These are phyloP conservation scores for Planoprotostelium fungivorum DNA, from an alignment of 78 protist genomes.

Conservation along the genomic window DNA sequence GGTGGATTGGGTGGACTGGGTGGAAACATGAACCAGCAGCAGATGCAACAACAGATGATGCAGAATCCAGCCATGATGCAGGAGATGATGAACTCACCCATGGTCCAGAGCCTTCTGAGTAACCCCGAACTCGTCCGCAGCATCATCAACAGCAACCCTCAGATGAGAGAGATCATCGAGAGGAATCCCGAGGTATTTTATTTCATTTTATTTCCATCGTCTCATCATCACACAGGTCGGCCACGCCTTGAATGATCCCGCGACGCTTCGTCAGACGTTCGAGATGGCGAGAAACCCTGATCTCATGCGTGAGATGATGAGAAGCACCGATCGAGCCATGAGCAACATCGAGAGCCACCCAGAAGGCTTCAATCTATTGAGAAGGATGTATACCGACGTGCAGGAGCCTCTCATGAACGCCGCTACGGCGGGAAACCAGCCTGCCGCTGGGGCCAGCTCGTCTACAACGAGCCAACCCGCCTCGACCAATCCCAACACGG, in stretches of 20 bases:
- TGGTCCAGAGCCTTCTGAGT: constrained; percentile 54
- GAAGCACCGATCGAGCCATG: constrained; percentile 82
- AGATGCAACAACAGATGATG: constrained; percentile 25
- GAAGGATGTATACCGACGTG: constrained; percentile 75
- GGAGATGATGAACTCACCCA: constrained; percentile 65
- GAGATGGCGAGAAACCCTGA: constrained; percentile 84
- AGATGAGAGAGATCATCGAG: constrained; percentile 73
- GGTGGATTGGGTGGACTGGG: constrained; percentile 15
- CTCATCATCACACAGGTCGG: neutral
- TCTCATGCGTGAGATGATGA: constrained; percentile 85
- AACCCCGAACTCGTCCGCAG: constrained; percentile 74
- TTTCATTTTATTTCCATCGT: neutral
- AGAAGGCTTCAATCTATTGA: constrained; percentile 75
- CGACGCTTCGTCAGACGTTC: constrained; percentile 62
- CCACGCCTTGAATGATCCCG: neutral
- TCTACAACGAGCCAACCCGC: constrained; percentile 48
- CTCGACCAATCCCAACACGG: constrained; percentile 54
- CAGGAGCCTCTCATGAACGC: constrained; percentile 78
- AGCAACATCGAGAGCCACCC: constrained; percentile 81
- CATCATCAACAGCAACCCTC: constrained; percentile 77
- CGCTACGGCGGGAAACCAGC: neutral
- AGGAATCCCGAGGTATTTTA: constrained; percentile 85
- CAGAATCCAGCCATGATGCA: constrained; percentile 59
- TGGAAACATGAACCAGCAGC: constrained; percentile 39
- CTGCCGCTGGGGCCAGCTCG: constrained; percentile 10